Conservation (phyloP, 2,329 filamentous ascomycete genomes). For the Alternaria arbusti region DNA sequence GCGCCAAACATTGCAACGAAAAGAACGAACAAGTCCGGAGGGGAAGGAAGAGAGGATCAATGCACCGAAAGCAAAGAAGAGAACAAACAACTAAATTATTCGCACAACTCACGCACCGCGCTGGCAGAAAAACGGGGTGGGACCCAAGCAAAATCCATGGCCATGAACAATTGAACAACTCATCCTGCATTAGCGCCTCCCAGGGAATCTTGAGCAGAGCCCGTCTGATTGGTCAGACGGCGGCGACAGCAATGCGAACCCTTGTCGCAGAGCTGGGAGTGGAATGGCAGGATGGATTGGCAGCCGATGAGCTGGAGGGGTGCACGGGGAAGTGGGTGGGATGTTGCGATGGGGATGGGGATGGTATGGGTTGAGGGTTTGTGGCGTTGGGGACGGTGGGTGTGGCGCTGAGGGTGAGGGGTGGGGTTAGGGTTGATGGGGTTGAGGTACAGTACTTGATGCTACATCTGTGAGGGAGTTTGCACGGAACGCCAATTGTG, state of each 20-base stretch:
- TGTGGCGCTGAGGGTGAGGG: not conserved
- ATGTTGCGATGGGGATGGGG: not conserved
- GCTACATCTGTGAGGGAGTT: not conserved
- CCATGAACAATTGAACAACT: conserved; percentile 46
- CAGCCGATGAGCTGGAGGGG: conserved; percentile 14
- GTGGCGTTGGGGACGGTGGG: not conserved
- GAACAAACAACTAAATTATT: conserved; percentile 31
- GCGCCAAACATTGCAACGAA: not conserved
- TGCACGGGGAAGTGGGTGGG: conserved; percentile 1
- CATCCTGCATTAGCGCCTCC: conserved; percentile 48
- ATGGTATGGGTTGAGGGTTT: not conserved
- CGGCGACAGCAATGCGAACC: conserved; percentile 6
- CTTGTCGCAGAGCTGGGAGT: not conserved
- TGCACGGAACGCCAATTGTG: not conserved
- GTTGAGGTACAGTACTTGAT: not conserved
- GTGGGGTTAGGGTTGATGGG: not conserved
- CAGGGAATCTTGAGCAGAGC: conserved; percentile 28
- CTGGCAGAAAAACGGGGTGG: conserved; percentile 25
- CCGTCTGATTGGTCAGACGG: conserved; percentile 30
- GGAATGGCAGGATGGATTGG: conserved; percentile 5
- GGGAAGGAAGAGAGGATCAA: conserved; percentile 4
- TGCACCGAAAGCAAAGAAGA: conserved; percentile 8
- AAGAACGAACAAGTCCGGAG: not conserved
- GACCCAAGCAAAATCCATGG: conserved; percentile 30
- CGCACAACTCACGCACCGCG: conserved; percentile 17